A percentile compares a stretch with the other conserved stretches of the same genome.
These are phyloP conservation scores for Verticillium nubilum DNA, from an alignment of 2,329 filamentous ascomycete species.

Conservation along the genomic window DNA sequence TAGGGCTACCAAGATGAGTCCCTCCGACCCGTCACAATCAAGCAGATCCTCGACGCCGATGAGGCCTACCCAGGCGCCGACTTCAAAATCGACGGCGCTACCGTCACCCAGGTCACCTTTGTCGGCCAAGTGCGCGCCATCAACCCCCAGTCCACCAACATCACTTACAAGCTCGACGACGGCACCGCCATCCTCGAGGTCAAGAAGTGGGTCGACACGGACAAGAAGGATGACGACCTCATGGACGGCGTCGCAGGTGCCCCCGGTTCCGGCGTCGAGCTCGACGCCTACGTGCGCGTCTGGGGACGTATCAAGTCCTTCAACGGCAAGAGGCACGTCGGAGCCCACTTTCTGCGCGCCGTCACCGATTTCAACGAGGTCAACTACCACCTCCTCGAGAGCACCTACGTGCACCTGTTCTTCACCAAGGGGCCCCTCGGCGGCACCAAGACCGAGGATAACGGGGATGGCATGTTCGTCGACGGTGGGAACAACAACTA, in stretches of 20 bases:
- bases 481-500: conserved; percentile 32
- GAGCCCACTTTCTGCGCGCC: conserved; percentile 73
- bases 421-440: conserved; percentile 64
- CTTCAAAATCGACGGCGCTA: conserved; percentile 75
- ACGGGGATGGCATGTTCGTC: conserved; percentile 51
- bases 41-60: conserved; percentile 81
- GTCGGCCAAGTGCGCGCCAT: conserved; percentile 88
- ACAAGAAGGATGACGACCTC: conserved; percentile 38
- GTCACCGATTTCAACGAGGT: conserved; percentile 87
- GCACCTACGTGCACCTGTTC: conserved; percentile 80
- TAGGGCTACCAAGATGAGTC: conserved; percentile 67
- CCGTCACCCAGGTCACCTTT: conserved; percentile 73
- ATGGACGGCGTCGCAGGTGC: conserved; percentile 33
- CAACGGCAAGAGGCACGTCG: conserved; percentile 76
- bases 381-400: conserved; percentile 86
- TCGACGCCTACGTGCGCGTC: conserved; percentile 78
- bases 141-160: conserved; percentile 81
- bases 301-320: conserved; percentile 82
- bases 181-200: conserved; percentile 90
- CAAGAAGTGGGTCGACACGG: conserved; percentile 75
- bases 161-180: conserved; percentile 90
- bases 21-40: conserved; percentile 89
- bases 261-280: conserved; percentile 49
- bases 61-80: conserved; percentile 67
- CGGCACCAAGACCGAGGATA: conserved; percentile 31